Conservation (phyloP, 2,329 filamentous ascomycete genomes). For the Lecanosticta acicola region DNA sequence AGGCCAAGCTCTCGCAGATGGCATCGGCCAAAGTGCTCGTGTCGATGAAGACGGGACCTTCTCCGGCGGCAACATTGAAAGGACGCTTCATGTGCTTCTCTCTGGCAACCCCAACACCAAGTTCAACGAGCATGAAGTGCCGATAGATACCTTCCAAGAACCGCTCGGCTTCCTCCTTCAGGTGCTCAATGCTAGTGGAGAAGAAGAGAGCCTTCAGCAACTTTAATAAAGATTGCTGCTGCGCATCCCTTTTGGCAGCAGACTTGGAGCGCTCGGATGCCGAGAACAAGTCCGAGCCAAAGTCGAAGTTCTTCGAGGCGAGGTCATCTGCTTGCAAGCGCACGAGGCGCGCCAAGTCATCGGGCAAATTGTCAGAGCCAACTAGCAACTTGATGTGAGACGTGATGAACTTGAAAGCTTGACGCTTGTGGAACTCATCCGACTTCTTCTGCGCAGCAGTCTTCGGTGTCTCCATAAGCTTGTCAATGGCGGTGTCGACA, state of each 20-base stretch:
- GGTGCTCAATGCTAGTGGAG: slow-evolving; percentile 69
- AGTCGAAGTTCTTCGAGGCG: slow-evolving; percentile 63
- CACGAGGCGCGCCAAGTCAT: slow-evolving; percentile 79
- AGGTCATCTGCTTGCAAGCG: slow-evolving; percentile 87
- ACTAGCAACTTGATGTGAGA: slow-evolving; percentile 87
- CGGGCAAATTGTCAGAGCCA: slow-evolving; percentile 78
- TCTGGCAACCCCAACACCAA: slow-evolving; percentile 77
- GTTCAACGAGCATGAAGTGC: slow-evolving; percentile 85
- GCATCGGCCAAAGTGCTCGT: slow-evolving; percentile 83
- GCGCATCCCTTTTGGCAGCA: slow-evolving; percentile 76
- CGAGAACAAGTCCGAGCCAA: slow-evolving; percentile 65
- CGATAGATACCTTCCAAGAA: slow-evolving; percentile 77
- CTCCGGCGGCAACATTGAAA: slow-evolving; percentile 80
- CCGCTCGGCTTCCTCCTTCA: slow-evolving; percentile 67
- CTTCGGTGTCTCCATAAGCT: slow-evolving; percentile 75
- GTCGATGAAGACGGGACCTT: slow-evolving; percentile 81
- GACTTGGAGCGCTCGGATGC: slow-evolving; percentile 75
- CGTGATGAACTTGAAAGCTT: slow-evolving; percentile 81
- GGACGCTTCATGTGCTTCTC: slow-evolving; percentile 68
- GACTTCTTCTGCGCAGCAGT: slow-evolving; percentile 55
- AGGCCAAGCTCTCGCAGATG: slow-evolving; percentile 82
- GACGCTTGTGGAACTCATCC: slow-evolving; percentile 85
- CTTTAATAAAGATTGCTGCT: slow-evolving; percentile 77
- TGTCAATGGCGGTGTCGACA: slow-evolving; percentile 81
- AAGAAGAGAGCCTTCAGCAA: slow-evolving; percentile 85